Evolutionary conservation across 2,329 filamentous ascomycete species (phyloP), one percentile per base, ranked within the genome.

Genomic region (Alternaria alternata): DNA sequence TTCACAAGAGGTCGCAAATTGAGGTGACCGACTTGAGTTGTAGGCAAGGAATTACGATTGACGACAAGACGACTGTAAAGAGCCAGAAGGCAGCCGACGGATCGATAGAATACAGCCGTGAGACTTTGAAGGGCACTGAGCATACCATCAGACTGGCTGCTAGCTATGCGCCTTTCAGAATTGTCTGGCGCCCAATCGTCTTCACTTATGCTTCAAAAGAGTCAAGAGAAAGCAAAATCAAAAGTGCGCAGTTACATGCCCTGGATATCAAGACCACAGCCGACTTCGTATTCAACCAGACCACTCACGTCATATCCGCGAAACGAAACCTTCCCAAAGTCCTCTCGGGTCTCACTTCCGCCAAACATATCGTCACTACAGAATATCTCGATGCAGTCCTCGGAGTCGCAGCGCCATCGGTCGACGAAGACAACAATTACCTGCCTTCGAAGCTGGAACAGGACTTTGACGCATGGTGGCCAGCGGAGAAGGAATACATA

Each of bases 321-420:
- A 97, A 96, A 79, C 87, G 95, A 48, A 99, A 98, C 76, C 94
- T 93, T 0, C 87, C 94, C 0, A 93, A 93, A 66, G 92, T 92
- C 0, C 83, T 99, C 3, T 93, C 96, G 73, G 94, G 92, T 2
- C 83, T 99, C 9, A 89, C 97, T 38, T 91, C 93, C 70, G 93
- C 87, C 14, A 90, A 86, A 76, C 87, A 89, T 67, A 89, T 98
- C 42, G 93, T 98, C 11, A 87, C 87, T 4, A 84, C 86, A 36
- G 82, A 86, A 0, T 98, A 91, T 67, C 82, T 97, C 14, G 88
- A 93, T 63, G 90, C 90, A 0, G 80, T 98, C 1, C 83, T 88
- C 1, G 81, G 85, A 42, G 89, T 86, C 6, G 85, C 89, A 1
- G 83, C 82, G 11, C 57, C 63, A n/a, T 67, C 69, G 26, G 63